Evolutionary conservation across 2,329 filamentous ascomycete genomes (phyloP).

Genomic region (Diaporthe ilicicola): DNA sequence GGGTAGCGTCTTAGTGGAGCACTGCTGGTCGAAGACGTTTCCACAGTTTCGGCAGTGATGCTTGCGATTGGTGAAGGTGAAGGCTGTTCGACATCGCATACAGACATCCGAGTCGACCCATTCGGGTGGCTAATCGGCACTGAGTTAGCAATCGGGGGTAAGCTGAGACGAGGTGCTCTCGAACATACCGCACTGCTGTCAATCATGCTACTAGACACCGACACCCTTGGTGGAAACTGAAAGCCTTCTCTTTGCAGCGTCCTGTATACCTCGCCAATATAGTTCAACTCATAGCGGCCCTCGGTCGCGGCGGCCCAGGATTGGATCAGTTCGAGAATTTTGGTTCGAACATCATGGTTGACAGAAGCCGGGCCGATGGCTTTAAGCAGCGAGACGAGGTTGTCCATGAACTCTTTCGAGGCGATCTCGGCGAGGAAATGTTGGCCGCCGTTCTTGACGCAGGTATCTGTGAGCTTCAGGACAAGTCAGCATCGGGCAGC

Average conservation of each 20-base stretch:
- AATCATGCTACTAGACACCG: constrained; percentile 95
- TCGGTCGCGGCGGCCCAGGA: constrained; percentile 92
- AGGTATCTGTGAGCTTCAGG: constrained; percentile 87
- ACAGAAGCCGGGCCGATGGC: constrained; percentile 77
- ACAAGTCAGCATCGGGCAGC: not conserved
- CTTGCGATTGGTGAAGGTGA: constrained; percentile 98
- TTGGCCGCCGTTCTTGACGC: constrained; percentile 95
- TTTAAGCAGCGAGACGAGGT: constrained; percentile 88
- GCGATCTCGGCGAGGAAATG: constrained; percentile 97
- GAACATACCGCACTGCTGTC: constrained; percentile 85
- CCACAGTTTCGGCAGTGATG: constrained; percentile 98
- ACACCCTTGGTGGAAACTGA: constrained; percentile 85
- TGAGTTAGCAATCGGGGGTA: constrained; percentile 10
- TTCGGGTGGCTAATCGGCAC: constrained; percentile 78
- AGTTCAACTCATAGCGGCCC: constrained; percentile 81
- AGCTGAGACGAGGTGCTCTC: not conserved
- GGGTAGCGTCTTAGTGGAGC: constrained; percentile 87
- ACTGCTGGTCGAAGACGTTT: constrained; percentile 95
- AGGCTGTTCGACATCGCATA: constrained; percentile 94
- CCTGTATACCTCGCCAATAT: constrained; percentile 89
- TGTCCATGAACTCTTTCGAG: constrained; percentile 98
- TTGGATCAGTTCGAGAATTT: constrained; percentile 94
- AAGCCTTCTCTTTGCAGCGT: constrained; percentile 85
- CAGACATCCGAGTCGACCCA: constrained; percentile 98
- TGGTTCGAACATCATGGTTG: constrained; percentile 85